Evolutionary conservation across 129 eudicot genomes (phyloP), one percentile per base, ranked within the genome.

Genomic region (Kitagawia praeruptora): DNA sequence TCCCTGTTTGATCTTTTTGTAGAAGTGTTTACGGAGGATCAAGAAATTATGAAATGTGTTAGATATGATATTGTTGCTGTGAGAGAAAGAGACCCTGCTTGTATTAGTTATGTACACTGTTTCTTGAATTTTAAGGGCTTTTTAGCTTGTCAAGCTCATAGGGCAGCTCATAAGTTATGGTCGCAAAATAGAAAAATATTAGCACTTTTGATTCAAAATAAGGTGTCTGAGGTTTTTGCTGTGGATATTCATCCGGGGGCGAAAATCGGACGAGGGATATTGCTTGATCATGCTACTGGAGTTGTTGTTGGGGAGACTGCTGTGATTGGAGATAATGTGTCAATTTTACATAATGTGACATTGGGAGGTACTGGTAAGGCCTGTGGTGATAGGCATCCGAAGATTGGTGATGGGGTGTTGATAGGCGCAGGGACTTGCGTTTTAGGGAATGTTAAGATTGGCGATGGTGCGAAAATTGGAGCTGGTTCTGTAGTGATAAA

Each of bases 361-460:
- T 81, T 94, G 70, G 98, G 98, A 18, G 98, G 98, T 6, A 91
- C 98, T 15, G 98, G 98, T 4, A 94, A 94, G 77, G 91, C 79
- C n/a, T 77, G 88, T 18, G 97, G 98, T 16, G 97, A 94, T 37
- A 77, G 97, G 56, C 98, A 94, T 72, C 98, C 98, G 0, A 94
- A 94, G 63, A 88, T 94, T 46, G 98, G 98, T 2, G 89, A 94
- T 83, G 98, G 97, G 61, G 98, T 94, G 2, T 87, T 94, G 84
- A 94, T 94, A 11, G 98, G 98, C 2, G 98, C 98, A 8, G 98
- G 98, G 48, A 94, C 91, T 84, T 89, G 98, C 86, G 93, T 94
- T 44, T 81, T 94, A 84, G 98, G 98, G 39, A 94, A 92, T 85
- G 88, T 94, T 51, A 47, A 72, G 76, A 88, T 94, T 56, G 96